These are phyloP conservation scores for Aureobasidium uvarum DNA, from an alignment of 2,329 filamentous ascomycete species.

Conservation along the genomic window DNA sequence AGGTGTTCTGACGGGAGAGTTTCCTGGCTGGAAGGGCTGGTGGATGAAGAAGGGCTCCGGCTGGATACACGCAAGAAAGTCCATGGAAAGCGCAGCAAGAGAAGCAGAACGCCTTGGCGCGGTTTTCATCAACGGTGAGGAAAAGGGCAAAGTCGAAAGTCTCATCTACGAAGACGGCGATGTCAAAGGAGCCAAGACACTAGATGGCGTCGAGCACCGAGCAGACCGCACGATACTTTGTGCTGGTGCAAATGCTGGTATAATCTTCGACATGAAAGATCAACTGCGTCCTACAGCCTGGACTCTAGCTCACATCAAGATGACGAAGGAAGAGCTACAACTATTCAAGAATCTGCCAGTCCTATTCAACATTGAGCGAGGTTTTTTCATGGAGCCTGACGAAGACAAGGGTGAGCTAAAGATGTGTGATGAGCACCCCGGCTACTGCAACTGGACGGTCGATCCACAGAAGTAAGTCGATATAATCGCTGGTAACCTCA, in stretches of 20 bases:
- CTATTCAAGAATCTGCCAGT: constrained; percentile 52
- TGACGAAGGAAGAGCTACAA: constrained; percentile 48
- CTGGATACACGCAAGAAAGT: constrained; percentile 56
- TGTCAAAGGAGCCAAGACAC: constrained; percentile 47
- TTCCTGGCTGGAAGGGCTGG: constrained; percentile 54
- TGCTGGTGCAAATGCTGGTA: constrained; percentile 51
- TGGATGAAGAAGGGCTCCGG: constrained; percentile 49
- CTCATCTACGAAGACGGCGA: constrained; percentile 41
- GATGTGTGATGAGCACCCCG: constrained; percentile 57
- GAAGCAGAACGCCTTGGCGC: constrained; percentile 51
- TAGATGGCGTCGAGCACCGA: constrained; percentile 43
- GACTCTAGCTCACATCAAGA: constrained; percentile 54
- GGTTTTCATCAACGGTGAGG: constrained; percentile 46
- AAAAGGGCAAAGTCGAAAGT: constrained; percentile 42
- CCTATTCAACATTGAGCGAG: constrained; percentile 49
- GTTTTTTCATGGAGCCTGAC: constrained; percentile 53
- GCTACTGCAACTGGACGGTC: constrained; percentile 53
- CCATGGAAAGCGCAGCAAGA: constrained; percentile 46
- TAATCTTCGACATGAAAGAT: constrained; percentile 51
- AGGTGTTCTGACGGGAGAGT: constrained; percentile 52
- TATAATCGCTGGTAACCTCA: background rate
- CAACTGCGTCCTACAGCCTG: constrained; percentile 56
- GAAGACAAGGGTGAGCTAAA: constrained; percentile 49
- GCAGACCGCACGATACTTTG: constrained; percentile 51
- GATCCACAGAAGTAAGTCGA: constrained; percentile 7